Evolutionary conservation across 495 filamentous ascomycete species (phyloP).

Genomic region (Penicillium tannophilum): DNA sequence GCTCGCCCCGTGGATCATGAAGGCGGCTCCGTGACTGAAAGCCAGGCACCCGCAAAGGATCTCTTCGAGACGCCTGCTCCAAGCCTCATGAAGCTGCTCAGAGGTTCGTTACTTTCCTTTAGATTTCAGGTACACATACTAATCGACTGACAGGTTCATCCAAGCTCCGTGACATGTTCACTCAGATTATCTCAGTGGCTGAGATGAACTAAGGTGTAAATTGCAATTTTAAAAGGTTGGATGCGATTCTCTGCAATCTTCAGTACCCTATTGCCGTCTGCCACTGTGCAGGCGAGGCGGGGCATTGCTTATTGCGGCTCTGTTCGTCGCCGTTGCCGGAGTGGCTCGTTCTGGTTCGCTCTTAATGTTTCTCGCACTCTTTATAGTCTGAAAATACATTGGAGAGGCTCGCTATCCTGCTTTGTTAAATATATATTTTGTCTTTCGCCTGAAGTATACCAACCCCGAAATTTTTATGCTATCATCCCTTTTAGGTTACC

Average conservation of each 20-base stretch:
- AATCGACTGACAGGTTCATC: conserved; percentile 41
- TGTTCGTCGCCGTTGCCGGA: conserved; percentile 17
- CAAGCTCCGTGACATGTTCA: conserved; percentile 43
- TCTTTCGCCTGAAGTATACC: conserved; percentile 1
- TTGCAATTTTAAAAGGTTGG: conserved; percentile 37
- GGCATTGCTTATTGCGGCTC: conserved; percentile 27
- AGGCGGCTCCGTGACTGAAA: conserved; percentile 39
- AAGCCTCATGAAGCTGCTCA: conserved; percentile 40
- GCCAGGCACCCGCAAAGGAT: conserved; percentile 38
- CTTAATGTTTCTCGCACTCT: conserved; percentile 18
- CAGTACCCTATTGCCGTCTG: conserved; percentile 26
- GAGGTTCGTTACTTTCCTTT: conserved; percentile 30
- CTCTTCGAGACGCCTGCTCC: conserved; percentile 33
- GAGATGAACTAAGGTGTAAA: conserved; percentile 35
- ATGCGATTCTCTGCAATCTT: conserved; percentile 34
- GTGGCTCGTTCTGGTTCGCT: conserved; percentile 19
- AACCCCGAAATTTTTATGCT: neutral
- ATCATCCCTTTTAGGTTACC: neutral
- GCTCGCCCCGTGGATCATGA: conserved; percentile 51
- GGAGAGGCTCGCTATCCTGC: conserved; percentile 10
- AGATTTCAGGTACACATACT: neutral
- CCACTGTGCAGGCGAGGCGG: conserved; percentile 25
- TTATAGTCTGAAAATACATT: conserved; percentile 22
- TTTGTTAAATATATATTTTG: conserved; percentile 2
- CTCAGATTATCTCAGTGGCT: conserved; percentile 31